Evolutionary conservation across 164 flowering plant genomes (phyloP), one percentile per base, ranked within the genome.

Genomic region (Macadamia integrifolia): DNA sequence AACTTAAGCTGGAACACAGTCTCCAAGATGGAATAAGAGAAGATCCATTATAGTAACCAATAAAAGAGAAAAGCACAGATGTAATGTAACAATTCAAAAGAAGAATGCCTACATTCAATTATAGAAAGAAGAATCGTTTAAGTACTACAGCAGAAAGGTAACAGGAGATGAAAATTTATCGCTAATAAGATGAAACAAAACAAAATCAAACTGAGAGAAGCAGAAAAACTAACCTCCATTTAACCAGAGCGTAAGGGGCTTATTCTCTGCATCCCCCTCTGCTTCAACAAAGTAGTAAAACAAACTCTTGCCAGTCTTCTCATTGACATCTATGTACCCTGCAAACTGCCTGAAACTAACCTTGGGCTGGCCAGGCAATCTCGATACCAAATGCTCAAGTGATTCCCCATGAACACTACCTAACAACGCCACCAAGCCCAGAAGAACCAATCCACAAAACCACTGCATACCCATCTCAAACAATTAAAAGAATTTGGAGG

Each of bases 241-340:
- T 80, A 94, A 88, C 98, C 97, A 94, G 57, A 94, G 89, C 67
- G 93, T 77, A 32, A 94, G 87, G 57, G 96, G 91, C 71, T 83
- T 90, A 31, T 73, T 67, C 30, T 85, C 69, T 48, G 91, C 81
- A 49, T 86, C 79, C 8, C 68, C 65, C 6, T 86, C 86, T 35
- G 97, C 97, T 74, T 94, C 97, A 68, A 85, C 97, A 79, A 88
- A 94, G 76, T 90, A 91, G 71, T 94, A 94, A 80, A 94, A 91
- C 79, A 93, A 76, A 76, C 98, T 93, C 81, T 86, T 87, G 58
- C 97, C 97, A 44, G 78, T 59, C 70, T 89, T 84, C 49, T 75
- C 71, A 85, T 93, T 94, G 49, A 93, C 90, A 77, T 85, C 90
- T 67, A 94, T 79, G 69, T 91, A 90, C 66, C 98, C 98, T 66